Evolutionary conservation across 768 basidiomycete genomes (phyloP), one percentile per base, ranked within the genome.

Genomic region (Boletus coccyginus): DNA sequence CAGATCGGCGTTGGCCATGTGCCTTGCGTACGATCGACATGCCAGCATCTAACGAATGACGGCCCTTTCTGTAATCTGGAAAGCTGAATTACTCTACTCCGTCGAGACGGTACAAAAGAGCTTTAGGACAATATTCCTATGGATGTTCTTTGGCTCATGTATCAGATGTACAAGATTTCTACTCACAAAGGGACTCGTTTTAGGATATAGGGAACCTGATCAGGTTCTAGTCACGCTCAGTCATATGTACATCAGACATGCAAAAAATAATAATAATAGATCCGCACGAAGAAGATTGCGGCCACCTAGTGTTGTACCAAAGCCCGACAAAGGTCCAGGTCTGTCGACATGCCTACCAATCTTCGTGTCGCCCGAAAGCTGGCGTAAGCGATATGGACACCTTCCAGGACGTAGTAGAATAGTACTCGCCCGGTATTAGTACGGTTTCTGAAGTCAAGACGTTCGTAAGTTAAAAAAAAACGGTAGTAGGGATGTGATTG

Each of bases 301-400:
- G 74, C 69, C 12, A 64, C 74, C 21, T 21, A 17, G 58, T 69
- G 38, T 75, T 75, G 46, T 75, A 75, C 48, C 63, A 64, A 11
- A 72, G 62, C 6, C 74, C 73, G 1, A 56, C 41, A 21, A n/a
- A 75, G 68, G 17, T 72, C 17, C 39, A 75, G 61, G 54, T 79
- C 77, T 7, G 43, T 56, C 13, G 69, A 62, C 78, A 80, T 76
- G 7, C 78, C 78, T 5, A 78, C 78, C 1, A 27, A 81, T 69
- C 63, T 66, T 64, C 1, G 76, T 76, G 41, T 77, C 77, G 40
- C 69, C 76, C 77, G 19, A 46, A 17, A 43, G 13, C 8, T 50
- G 17, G 43, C 12, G 3, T 65, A 13, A 57, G 52, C 10, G 14
- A 6, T 13, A 44, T 29, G 51, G 17, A 47, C 12, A 21, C 0